A percentile compares a stretch with the other conserved stretches of the same genome.
Evolutionary conservation across 1,139 yeast species (phyloP).

Genomic region (Meyerozyma smithsonii): DNA sequence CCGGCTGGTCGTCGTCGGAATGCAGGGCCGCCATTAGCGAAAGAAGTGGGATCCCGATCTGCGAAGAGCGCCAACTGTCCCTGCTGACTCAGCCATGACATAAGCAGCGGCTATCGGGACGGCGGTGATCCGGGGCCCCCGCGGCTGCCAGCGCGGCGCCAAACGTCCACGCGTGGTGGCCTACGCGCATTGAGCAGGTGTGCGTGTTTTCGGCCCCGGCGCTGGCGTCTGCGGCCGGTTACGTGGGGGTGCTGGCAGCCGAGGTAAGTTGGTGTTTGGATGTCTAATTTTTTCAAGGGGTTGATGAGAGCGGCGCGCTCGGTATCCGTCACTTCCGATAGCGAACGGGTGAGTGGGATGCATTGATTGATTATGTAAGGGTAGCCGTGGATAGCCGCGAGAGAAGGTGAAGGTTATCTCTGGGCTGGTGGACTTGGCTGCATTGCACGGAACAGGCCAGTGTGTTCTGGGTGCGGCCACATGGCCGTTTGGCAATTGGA

Average conservation of each 20-base stretch:
- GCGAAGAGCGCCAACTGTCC: background rate
- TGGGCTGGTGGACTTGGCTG: no score
- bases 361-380: background rate
- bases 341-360: no score
- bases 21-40: conserved; percentile 1
- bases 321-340: background rate
- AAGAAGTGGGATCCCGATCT: background rate
- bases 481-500: no score
- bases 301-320: background rate
- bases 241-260: background rate
- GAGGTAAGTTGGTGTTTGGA: background rate
- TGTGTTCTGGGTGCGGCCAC: no score
- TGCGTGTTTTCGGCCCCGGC: background rate
- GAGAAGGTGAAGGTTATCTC: no score
- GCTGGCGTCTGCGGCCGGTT: background rate
- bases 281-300: background rate
- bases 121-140: no score
- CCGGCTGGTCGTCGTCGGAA: conserved; percentile 3
- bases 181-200: background rate
- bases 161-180: no score
- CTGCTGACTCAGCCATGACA: background rate
- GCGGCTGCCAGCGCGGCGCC: no score
- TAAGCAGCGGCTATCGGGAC: no score
- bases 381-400: background rate
- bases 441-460: no score